Conservation (phyloP, 768 basidiomycete species). For the Serendipita sp. region DNA sequence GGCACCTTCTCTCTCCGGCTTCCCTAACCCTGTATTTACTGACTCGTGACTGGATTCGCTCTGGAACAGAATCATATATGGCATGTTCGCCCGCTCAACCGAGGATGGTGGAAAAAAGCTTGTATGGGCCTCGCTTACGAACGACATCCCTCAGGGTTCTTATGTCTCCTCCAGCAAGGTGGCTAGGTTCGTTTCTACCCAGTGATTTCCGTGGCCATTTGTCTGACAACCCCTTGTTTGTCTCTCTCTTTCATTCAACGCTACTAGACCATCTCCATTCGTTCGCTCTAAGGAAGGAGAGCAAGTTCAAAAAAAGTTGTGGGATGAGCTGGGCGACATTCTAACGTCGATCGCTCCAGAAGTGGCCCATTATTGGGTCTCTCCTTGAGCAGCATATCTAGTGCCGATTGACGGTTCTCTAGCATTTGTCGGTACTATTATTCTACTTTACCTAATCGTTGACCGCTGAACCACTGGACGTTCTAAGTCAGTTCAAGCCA, state of each 20-base stretch:
- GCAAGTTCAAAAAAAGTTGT: background rate
- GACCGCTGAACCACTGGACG: no score
- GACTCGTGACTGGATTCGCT: no score
- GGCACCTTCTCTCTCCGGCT: no score
- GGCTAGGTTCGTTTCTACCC: background rate
- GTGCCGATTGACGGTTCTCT: no score
- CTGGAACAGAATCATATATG: background rate
- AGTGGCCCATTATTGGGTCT: no score
- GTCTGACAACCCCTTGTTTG: no score
- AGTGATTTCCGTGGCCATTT: no score
- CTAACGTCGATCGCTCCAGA: background rate
- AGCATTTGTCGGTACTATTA: no score
- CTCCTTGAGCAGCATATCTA: no score
- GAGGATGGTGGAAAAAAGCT: background rate
- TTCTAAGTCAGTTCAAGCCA: no score
- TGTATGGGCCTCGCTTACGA: background rate
- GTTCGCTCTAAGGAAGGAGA: background rate
- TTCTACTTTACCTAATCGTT: no score
- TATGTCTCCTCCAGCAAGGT: background rate
- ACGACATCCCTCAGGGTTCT: background rate
- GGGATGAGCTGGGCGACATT: background rate
- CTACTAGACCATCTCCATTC: background rate
- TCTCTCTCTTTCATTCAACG: background rate
- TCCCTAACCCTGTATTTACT: no score
- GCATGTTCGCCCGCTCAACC: background rate